Base-by-base conservation (phyloP, 306 rosid species). In the Alnus rubra region DNA sequence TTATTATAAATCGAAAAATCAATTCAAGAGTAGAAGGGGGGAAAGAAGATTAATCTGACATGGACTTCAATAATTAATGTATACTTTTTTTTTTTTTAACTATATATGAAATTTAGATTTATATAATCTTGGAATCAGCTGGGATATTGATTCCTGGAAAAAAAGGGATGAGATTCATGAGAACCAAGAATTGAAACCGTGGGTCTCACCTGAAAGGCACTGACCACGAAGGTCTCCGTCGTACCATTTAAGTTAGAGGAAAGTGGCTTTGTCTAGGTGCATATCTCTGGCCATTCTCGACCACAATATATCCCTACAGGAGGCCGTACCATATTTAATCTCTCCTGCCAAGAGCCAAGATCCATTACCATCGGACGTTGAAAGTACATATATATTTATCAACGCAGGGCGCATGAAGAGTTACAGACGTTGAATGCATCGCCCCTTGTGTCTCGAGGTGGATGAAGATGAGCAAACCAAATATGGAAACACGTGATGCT, bases 401-500 rank as follows among this genome's bases (percentile, higher is more conserved):
- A 23, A 23, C 28, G 28, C 28, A 23, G 86, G 88, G 88, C 54
- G 82, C 90, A 88, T 35, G 79, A 81, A 78, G 84, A 81, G 84
- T 79, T 68, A 78, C 60, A 3, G 69, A 70, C 75, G 87, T 79
- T 78, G 79, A 19, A 65, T 33, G 71, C 73, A 83, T 86, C 83
- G 81, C 79, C 45, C 59, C 72, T 58, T 53, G n/a, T 89, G 93
- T 88, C 87, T 55, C 44, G 64, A 48, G 71, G 65, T 71, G 82
- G 74, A 55, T 74, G 77, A 84, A 83, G 93, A 91, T 52, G 72
- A 73, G 73, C 73, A 71, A 91, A 80, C 85, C 87, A 82, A 54
- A 74, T 69, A 23, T 73, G 69, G 82, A 73, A 75, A 80, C 82
- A 51, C 89, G 92, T 90, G 92, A 77, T 76, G 23, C 76, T 90